Percentiles rank a stretch among this genome's conserved stretches.
These are phyloP conservation scores for Pyracantha coccinea DNA, from an alignment of 331 rosid species.

Conservation along the genomic window DNA sequence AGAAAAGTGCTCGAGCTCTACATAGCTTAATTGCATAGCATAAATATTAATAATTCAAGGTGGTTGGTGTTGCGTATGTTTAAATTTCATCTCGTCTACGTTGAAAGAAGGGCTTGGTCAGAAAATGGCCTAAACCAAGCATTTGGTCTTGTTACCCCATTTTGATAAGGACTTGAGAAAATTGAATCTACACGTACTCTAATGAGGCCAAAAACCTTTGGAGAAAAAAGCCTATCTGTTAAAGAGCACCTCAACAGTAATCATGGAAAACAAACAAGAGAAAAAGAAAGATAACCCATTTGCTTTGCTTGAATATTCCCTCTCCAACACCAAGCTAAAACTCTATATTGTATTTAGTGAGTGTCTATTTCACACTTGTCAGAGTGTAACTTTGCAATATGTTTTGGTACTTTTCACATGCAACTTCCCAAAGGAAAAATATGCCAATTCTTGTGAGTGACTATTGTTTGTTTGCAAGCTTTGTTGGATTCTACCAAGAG, in stretches of 20 bases:
- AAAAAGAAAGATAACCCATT: background rate
- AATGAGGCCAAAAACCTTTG: slow-evolving; percentile 26
- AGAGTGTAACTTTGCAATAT: background rate
- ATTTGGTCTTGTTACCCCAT: background rate
- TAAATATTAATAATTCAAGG: slow-evolving; percentile 18
- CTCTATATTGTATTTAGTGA: background rate
- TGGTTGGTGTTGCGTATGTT: slow-evolving; percentile 15
- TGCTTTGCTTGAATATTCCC: background rate
- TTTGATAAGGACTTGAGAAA: slow-evolving; percentile 16
- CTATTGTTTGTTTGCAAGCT: slow-evolving; percentile 31
- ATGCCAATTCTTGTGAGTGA: slow-evolving; percentile 6
- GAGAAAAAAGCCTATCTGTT: background rate
- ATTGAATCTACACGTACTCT: slow-evolving; percentile 10
- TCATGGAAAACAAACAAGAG: slow-evolving; percentile 12
- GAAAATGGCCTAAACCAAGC: slow-evolving; percentile 47
- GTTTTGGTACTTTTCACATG: slow-evolving; percentile 15
- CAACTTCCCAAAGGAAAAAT: slow-evolving; percentile 9
- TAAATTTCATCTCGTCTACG: slow-evolving; percentile 19
- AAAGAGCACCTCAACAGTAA: background rate
- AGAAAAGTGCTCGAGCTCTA: background rate
- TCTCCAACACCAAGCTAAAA: background rate
- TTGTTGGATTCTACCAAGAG: slow-evolving; percentile 28
- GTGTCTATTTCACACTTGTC: background rate
- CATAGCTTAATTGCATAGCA: too few species aligned
- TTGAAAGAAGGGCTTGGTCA: background rate